Evolutionary conservation across 306 rosid species (phyloP).

Genomic region (Luffa aegyptiaca): DNA sequence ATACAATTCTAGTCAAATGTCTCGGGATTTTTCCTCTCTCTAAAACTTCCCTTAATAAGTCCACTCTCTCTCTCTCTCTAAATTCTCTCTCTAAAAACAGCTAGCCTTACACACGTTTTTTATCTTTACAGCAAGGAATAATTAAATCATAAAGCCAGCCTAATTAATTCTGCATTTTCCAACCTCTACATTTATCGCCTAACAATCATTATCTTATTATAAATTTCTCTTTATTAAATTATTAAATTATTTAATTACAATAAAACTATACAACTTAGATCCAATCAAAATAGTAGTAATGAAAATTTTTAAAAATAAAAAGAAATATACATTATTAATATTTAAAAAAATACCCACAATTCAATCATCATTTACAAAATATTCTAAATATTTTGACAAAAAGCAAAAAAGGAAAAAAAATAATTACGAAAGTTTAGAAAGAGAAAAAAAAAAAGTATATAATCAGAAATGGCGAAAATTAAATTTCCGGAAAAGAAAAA

Average conservation of each 20-base stretch:
- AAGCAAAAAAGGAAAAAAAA: neutral
- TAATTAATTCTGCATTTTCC: neutral
- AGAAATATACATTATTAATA: neutral
- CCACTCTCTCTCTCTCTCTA: neutral
- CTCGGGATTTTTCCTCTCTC: neutral
- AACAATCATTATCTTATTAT: neutral
- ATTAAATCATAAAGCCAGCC: neutral
- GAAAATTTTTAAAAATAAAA: neutral
- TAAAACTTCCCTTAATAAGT: neutral
- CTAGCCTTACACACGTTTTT: neutral
- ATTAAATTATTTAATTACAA: neutral
- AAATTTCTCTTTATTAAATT: neutral
- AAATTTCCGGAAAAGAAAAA: neutral
- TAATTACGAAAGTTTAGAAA: neutral
- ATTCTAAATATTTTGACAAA: neutral
- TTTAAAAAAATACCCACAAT: neutral
- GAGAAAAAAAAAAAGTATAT: neutral
- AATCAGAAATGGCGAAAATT: neutral
- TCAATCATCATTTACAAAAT: slow-evolving; percentile 9
- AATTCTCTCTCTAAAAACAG: neutral
- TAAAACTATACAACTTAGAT: neutral
- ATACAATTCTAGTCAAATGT: no score
- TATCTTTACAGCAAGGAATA: neutral
- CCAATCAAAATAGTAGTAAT: neutral
- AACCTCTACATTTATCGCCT: neutral